A percentile compares a stretch with the other conserved stretches of the same genome.
These are phyloP conservation scores for Kwoniella pini DNA, from an alignment of 768 basidiomycete genomes.

Conservation along the genomic window DNA sequence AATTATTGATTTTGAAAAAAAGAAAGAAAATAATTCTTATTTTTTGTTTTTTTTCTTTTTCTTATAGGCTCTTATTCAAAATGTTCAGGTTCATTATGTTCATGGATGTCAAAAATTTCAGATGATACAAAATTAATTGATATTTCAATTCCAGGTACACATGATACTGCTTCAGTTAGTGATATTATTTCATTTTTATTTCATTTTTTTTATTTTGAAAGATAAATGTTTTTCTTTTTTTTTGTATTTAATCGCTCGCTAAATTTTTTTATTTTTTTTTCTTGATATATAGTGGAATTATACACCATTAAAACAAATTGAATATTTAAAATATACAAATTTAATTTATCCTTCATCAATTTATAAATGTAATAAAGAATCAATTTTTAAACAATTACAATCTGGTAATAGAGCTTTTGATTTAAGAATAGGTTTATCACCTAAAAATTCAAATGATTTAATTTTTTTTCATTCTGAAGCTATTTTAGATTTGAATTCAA, in stretches of 20 bases:
- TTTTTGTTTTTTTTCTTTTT: too few species aligned
- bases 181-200: too few species aligned
- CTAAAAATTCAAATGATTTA: constrained; percentile 14
- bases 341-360: constrained; percentile 13
- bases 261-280: too few species aligned
- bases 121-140: constrained; percentile 14
- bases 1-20: too few species aligned
- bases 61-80: constrained; percentile 10
- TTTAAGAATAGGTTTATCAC: constrained; percentile 12
- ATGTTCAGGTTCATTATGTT: constrained; percentile 9
- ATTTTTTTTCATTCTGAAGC: constrained; percentile 24
- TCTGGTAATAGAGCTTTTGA: constrained; percentile 18
- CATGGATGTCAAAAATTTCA: constrained; percentile 15
- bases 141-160: constrained; percentile 19
- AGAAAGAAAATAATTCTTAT: too few species aligned
- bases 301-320: constrained; percentile 14
- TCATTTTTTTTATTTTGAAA: too few species aligned
- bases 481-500: constrained; percentile 13
- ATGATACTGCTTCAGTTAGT: constrained; percentile 21
- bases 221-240: background rate
- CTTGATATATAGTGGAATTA: constrained; percentile 14
- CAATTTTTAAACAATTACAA: constrained; percentile 12
- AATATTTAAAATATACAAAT: constrained; percentile 7
- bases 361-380: constrained; percentile 6
- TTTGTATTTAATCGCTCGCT: too few species aligned